These are phyloP conservation scores for Pelargonium citronellum DNA, from an alignment of 441 rosid species.

Conservation along the genomic window DNA sequence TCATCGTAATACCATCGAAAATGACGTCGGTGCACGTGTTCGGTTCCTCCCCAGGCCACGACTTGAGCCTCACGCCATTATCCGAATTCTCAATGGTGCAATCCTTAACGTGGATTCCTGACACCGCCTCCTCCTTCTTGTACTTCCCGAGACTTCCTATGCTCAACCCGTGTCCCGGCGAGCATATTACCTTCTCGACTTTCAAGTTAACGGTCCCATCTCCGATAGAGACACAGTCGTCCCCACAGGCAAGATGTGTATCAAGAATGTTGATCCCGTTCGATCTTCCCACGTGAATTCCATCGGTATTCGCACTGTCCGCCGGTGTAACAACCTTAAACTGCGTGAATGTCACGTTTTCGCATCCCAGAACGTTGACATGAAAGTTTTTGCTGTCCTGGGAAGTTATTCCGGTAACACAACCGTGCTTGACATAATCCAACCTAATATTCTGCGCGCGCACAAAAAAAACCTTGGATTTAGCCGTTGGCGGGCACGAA, in stretches of 20 bases:
- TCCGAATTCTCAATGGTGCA: not conserved
- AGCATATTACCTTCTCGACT: constrained; percentile 5
- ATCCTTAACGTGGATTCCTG: constrained; percentile 8
- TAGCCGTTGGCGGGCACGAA: no score
- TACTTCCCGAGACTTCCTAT: constrained; percentile 16
- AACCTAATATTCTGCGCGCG: not conserved
- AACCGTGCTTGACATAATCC: not conserved
- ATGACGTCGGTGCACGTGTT: not conserved
- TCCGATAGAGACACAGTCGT: constrained; percentile 13
- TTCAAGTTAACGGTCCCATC: constrained; percentile 8
- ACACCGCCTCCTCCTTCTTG: constrained; percentile 7
- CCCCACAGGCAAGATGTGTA: constrained; percentile 1
- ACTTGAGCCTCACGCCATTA: constrained; percentile 14
- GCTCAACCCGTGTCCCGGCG: constrained; percentile 20
- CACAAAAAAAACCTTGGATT: no score
- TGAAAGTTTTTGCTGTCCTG: not conserved
- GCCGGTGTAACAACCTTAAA: not conserved
- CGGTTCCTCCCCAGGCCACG: constrained; percentile 3
- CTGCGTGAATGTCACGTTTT: not conserved
- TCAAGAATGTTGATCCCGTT: not conserved
- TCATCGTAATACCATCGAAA: constrained; percentile 10
- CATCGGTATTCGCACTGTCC: constrained; percentile 14
- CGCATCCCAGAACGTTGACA: not conserved
- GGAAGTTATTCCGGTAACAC: not conserved
- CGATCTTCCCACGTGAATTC: constrained; percentile 1